Conservation (phyloP, 2,329 filamentous ascomycete genomes). For the Seiridium unicorne region DNA sequence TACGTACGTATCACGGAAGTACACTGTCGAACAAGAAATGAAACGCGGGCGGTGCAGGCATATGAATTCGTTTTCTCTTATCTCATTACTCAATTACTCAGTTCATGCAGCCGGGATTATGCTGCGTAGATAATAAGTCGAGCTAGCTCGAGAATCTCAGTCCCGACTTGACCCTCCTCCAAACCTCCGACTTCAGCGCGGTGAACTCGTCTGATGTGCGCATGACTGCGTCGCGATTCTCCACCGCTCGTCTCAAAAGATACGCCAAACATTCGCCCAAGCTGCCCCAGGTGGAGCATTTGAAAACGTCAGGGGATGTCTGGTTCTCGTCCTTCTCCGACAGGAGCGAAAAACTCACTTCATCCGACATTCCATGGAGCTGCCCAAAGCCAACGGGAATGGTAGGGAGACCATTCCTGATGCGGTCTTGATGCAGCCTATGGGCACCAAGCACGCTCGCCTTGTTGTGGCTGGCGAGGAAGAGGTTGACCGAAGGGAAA, state of each 20-base stretch:
- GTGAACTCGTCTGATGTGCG: constrained; percentile 24
- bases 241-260: constrained; percentile 32
- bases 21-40: too few relatives aligned
- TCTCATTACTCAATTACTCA: too few relatives aligned
- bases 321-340: constrained; percentile 27
- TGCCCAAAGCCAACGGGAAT: constrained; percentile 47
- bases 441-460: constrained; percentile 38
- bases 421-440: constrained; percentile 40
- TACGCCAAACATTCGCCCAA: constrained; percentile 37
- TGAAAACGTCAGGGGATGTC: constrained; percentile 31
- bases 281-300: constrained; percentile 39
- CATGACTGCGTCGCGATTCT: constrained; percentile 35
- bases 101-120: neutral
- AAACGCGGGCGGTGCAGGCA: too few relatives aligned
- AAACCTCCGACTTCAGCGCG: constrained; percentile 16
- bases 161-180: constrained; percentile 11
- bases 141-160: neutral
- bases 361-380: constrained; percentile 57
- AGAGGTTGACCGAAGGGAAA: constrained; percentile 45
- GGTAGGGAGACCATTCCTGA: constrained; percentile 29
- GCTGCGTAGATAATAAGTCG: neutral
- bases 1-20: too few relatives aligned
- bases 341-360: constrained; percentile 50
- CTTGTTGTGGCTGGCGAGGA: constrained; percentile 54
- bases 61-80: too few relatives aligned